These are phyloP conservation scores for Acer campestre DNA, from an alignment of 345 rosid genomes.

Conservation along the genomic window DNA sequence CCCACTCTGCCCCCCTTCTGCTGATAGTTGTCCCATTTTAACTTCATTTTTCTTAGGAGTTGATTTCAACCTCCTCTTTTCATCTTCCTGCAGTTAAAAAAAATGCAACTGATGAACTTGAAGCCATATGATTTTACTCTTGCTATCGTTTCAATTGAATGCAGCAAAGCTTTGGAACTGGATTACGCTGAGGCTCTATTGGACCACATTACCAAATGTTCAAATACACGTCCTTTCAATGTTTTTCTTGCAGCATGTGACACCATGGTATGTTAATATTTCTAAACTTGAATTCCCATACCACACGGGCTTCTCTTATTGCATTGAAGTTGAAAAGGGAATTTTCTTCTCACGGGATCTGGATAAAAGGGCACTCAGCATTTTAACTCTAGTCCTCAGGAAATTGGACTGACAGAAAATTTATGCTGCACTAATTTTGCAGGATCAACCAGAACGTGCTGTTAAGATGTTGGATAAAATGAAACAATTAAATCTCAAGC, in stretches of 20 bases:
- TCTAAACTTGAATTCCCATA: slow-evolving; percentile 4
- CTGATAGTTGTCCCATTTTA: slow-evolving; percentile 3
- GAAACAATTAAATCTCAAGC: slow-evolving; percentile 57
- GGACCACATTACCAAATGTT: slow-evolving; percentile 52
- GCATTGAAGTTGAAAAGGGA: neutral
- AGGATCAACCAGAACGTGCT: slow-evolving; percentile 87
- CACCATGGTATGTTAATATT: slow-evolving; percentile 51
- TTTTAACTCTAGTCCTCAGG: neutral
- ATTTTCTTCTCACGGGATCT: neutral
- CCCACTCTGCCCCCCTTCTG: neutral
- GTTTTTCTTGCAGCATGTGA: slow-evolving; percentile 69
- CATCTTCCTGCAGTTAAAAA: slow-evolving; percentile 55
- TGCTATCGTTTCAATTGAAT: slow-evolving; percentile 58
- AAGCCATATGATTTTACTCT: slow-evolving; percentile 68
- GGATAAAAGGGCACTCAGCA: neutral
- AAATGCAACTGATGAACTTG: slow-evolving; percentile 64
- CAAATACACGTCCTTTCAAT: slow-evolving; percentile 55
- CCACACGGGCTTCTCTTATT: neutral
- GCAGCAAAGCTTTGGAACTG: slow-evolving; percentile 68
- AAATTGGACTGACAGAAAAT: slow-evolving; percentile 7
- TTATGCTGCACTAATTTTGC: slow-evolving; percentile 26
- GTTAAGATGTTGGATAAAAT: slow-evolving; percentile 64
- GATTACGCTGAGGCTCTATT: slow-evolving; percentile 79
- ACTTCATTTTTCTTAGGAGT: slow-evolving; percentile 8
- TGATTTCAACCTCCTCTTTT: neutral